Evolutionary conservation across 176 grass and related monocot species (phyloP).

Genomic region (Tillandsia leiboldiana): DNA sequence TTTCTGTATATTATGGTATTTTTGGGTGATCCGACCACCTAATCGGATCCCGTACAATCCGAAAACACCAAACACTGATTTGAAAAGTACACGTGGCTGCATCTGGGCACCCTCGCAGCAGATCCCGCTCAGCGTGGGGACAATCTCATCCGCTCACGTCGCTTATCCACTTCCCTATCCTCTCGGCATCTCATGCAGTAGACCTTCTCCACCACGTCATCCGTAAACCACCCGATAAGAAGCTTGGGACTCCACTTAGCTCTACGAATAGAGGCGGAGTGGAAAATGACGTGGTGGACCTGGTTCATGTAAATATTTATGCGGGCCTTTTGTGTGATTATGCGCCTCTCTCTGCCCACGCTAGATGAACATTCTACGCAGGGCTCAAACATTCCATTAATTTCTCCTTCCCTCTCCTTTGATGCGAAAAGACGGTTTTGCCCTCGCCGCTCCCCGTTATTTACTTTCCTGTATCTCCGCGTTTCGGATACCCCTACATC

Average conservation of each 20-base stretch:
- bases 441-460: conserved; percentile 22
- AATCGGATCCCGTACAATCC: background rate
- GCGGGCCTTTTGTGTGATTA: background rate
- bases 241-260: background rate
- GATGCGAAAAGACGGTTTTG: conserved; percentile 20
- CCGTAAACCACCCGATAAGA: background rate
- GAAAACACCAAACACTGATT: background rate
- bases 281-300: no score
- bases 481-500: conserved; percentile 5
- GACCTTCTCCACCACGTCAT: background rate
- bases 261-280: no score
- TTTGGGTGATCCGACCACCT: background rate
- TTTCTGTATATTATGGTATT: background rate
- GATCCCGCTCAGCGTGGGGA: background rate
- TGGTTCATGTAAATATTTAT: background rate
- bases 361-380: background rate
- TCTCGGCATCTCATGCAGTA: rapidly evolving
- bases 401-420: background rate
- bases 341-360: background rate
- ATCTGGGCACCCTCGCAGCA: background rate
- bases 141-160: background rate
- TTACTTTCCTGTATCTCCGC: conserved; percentile 18
- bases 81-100: background rate
- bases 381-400: background rate
- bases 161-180: background rate